Percentiles rank a stretch among this genome's conserved stretches.
Evolutionary conservation across 2,329 filamentous ascomycete genomes (phyloP).

Genomic region (Alternaria alternata): DNA sequence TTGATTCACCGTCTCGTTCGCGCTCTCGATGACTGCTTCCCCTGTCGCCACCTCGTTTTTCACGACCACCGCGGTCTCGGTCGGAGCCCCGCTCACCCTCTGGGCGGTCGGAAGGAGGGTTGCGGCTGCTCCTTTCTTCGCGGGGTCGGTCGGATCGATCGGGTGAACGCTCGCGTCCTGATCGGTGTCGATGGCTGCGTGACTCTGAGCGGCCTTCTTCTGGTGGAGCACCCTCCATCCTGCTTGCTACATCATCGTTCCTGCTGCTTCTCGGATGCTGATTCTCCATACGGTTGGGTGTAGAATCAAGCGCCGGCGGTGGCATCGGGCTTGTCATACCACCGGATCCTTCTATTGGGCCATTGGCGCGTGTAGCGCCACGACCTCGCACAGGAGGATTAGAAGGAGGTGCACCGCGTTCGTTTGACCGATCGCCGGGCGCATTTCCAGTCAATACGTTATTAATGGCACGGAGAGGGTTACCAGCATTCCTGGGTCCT

Average conservation of each 20-base stretch:
- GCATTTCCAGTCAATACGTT: slow-evolving; percentile 40
- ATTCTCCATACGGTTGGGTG: slow-evolving; percentile 35
- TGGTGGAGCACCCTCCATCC: slow-evolving; percentile 27
- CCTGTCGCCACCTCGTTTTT: slow-evolving; percentile 37
- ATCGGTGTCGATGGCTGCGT: slow-evolving; percentile 40
- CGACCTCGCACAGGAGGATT: slow-evolving; percentile 45
- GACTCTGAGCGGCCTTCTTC: slow-evolving; percentile 40
- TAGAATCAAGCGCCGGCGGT: slow-evolving; percentile 36
- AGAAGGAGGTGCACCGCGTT: slow-evolving; percentile 19
- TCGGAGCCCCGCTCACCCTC: slow-evolving; percentile 37
- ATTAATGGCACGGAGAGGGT: slow-evolving; percentile 39
- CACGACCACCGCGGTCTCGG: slow-evolving; percentile 37
- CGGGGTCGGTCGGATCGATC: slow-evolving; percentile 36
- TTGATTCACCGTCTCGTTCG: slow-evolving; percentile 26
- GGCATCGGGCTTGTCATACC: slow-evolving; percentile 31
- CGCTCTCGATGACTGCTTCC: slow-evolving; percentile 32
- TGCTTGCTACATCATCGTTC: slow-evolving; percentile 24
- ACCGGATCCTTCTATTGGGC: slow-evolving; percentile 24
- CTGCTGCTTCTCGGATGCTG: slow-evolving; percentile 32
- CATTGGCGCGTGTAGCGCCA: slow-evolving; percentile 39
- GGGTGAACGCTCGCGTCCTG: slow-evolving; percentile 36
- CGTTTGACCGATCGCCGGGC: slow-evolving; percentile 32
- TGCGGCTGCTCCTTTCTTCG: slow-evolving; percentile 39
- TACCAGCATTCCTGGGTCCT: slow-evolving; percentile 32
- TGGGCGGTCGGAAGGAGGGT: slow-evolving; percentile 22